These are phyloP conservation scores for Croton setiger DNA, from an alignment of 441 rosid genomes.

Conservation along the genomic window DNA sequence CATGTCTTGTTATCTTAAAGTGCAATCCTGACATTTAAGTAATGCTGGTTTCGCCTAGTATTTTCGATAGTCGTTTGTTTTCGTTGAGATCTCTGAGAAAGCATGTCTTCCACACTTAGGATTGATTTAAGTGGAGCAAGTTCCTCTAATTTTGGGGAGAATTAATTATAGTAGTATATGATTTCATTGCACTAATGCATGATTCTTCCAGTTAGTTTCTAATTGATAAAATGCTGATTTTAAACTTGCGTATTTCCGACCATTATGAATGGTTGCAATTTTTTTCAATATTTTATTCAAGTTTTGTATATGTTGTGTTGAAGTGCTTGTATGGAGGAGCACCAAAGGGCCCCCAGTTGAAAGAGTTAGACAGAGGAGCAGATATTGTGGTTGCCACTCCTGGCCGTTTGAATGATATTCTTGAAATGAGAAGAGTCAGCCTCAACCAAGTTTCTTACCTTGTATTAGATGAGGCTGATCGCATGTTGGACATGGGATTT, in stretches of 20 bases:
- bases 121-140: background rate
- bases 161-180: background rate
- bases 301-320: conserved; percentile 19
- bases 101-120: background rate
- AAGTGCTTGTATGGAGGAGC: conserved; percentile 99
- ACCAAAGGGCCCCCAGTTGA: conserved; percentile 90
- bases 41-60: background rate
- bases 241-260: background rate
- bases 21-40: background rate
- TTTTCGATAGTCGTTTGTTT: background rate
- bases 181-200: background rate
- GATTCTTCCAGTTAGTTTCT: background rate
- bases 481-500: conserved; percentile 99
- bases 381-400: conserved; percentile 99
- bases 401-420: conserved; percentile 96
- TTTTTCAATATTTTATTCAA: conserved; percentile 15
- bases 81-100: background rate
- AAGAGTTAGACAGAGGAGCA: conserved; percentile 87
- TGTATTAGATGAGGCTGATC: conserved; percentile 97
- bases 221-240: conserved; percentile 2
- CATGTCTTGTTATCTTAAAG: background rate
- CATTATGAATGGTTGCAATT: background rate
- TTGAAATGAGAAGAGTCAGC: conserved; percentile 92
- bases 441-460: conserved; percentile 89
- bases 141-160: background rate